Conservation (phyloP, 306 rosid species). For the Pterocarpus santalinus region DNA sequence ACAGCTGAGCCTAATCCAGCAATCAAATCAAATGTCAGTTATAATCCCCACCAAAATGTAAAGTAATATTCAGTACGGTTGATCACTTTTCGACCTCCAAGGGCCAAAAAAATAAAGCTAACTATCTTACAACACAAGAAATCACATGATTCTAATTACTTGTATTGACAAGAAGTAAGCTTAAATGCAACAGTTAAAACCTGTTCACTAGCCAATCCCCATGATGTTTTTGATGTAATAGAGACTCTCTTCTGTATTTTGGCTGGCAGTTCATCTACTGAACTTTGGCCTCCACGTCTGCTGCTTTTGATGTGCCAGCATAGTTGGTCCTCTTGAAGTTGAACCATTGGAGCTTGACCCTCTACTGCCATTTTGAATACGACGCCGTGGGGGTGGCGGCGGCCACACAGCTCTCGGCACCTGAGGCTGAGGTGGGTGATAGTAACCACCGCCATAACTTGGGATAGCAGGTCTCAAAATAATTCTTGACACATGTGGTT, state of each 20-base stretch:
- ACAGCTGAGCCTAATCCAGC: constrained; percentile 13
- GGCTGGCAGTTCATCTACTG: constrained; percentile 16
- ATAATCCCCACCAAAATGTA: constrained; percentile 25
- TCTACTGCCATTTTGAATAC: not conserved
- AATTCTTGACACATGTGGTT: constrained; percentile 44
- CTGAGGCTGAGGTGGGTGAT: constrained; percentile 54
- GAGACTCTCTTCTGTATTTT: not conserved
- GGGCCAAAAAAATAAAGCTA: constrained; percentile 8
- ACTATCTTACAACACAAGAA: constrained; percentile 23
- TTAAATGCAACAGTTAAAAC: constrained; percentile 29
- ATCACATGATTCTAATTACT: constrained; percentile 20
- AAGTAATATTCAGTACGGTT: not conserved
- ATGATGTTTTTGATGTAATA: not conserved
- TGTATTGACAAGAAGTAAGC: constrained; percentile 23
- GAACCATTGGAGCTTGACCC: not conserved
- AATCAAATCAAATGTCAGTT: not conserved
- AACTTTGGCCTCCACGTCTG: constrained; percentile 66
- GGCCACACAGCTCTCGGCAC: not conserved
- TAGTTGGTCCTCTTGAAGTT: not conserved
- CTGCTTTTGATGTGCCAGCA: constrained; percentile 51
- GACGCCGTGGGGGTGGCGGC: not conserved
- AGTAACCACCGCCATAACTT: constrained; percentile 25
- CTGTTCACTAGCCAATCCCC: constrained; percentile 27
- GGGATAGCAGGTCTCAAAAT: constrained; percentile 41
- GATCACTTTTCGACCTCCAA: constrained; percentile 4